A percentile compares a stretch with the other conserved stretches of the same genome.
These are phyloP conservation scores for Lactifluus volemus DNA, from an alignment of 768 basidiomycete species.

Conservation along the genomic window DNA sequence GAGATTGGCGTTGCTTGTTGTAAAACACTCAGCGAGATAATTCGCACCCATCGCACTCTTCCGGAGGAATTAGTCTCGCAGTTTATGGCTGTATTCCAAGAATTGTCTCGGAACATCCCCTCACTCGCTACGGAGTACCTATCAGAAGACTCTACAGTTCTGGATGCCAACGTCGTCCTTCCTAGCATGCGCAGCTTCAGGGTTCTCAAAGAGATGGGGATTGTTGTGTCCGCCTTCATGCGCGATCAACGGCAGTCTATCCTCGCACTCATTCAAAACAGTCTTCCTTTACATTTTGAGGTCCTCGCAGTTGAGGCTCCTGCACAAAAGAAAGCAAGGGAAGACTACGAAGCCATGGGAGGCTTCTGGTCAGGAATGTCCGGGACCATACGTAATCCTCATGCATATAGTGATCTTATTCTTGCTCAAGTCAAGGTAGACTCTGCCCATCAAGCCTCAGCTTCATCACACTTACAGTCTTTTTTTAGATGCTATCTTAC, in stretches of 20 bases:
- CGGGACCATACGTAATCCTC: constrained; percentile 58
- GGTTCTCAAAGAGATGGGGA: constrained; percentile 87
- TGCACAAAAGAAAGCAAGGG: constrained; percentile 69
- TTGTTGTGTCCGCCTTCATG: constrained; percentile 84
- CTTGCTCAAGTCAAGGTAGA: constrained; percentile 85
- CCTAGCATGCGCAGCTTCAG: constrained; percentile 84
- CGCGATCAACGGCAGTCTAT: constrained; percentile 70
- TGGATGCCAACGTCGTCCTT: constrained; percentile 52
- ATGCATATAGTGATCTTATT: constrained; percentile 74
- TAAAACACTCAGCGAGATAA: constrained; percentile 86
- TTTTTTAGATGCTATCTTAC: constrained; percentile 77
- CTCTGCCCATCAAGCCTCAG: background rate
- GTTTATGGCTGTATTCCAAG: constrained; percentile 73
- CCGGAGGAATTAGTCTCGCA: constrained; percentile 68
- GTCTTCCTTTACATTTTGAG: constrained; percentile 71
- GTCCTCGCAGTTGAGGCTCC: constrained; percentile 72
- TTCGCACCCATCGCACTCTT: constrained; percentile 64
- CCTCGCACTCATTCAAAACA: constrained; percentile 54
- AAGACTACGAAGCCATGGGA: constrained; percentile 75
- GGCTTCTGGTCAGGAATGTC: constrained; percentile 79
- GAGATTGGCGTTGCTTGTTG: constrained; percentile 87
- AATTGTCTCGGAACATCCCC: constrained; percentile 67
- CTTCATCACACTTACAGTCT: background rate
- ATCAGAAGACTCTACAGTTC: constrained; percentile 47
- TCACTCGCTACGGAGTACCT: constrained; percentile 67